A percentile compares a stretch with the other conserved stretches of the same genome.
Conservation (phyloP, 139 green algal genomes). For the Desmodesmus armatus region DNA sequence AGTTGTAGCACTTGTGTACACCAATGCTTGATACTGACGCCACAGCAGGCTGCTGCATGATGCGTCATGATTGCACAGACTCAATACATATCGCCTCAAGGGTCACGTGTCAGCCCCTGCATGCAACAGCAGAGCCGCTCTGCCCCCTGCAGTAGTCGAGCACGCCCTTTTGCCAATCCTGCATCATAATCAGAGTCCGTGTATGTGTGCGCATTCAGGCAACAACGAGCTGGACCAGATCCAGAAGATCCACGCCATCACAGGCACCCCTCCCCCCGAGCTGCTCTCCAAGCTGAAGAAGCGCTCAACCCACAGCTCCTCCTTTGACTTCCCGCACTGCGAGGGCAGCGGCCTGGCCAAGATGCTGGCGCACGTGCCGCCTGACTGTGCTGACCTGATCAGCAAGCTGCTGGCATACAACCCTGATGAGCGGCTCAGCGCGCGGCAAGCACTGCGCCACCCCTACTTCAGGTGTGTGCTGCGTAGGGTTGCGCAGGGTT, state of each 20-base stretch:
- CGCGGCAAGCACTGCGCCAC: slow-evolving; percentile 79
- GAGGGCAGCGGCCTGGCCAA: slow-evolving; percentile 76
- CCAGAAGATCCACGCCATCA: slow-evolving; percentile 87
- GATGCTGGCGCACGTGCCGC: slow-evolving; percentile 87
- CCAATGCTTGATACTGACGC: too few relatives aligned
- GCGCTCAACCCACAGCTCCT: slow-evolving; percentile 72
- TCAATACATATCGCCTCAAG: too few relatives aligned
- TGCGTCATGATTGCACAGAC: too few relatives aligned
- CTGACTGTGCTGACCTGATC: slow-evolving; percentile 74
- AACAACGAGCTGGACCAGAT: slow-evolving; percentile 91
- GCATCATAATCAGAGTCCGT: too few relatives aligned
- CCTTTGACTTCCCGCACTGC: slow-evolving; percentile 76
- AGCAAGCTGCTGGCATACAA: slow-evolving; percentile 82
- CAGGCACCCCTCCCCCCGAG: slow-evolving; percentile 81
- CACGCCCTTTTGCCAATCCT: too few relatives aligned
- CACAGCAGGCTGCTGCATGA: too few relatives aligned
- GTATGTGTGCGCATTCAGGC: too few relatives aligned
- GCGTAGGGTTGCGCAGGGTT: not conserved
- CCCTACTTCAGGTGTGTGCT: slow-evolving; percentile 81
- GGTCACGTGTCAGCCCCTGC: too few relatives aligned
- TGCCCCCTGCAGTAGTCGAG: too few relatives aligned
- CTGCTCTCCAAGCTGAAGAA: slow-evolving; percentile 85
- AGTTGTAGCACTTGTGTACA: too few relatives aligned
- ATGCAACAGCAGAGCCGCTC: too few relatives aligned
- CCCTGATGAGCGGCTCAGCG: slow-evolving; percentile 79